phyloP scores from a whole-genome alignment of 1,284 basidiomycete genomes.

The Ganoderma resinaceum region DNA sequence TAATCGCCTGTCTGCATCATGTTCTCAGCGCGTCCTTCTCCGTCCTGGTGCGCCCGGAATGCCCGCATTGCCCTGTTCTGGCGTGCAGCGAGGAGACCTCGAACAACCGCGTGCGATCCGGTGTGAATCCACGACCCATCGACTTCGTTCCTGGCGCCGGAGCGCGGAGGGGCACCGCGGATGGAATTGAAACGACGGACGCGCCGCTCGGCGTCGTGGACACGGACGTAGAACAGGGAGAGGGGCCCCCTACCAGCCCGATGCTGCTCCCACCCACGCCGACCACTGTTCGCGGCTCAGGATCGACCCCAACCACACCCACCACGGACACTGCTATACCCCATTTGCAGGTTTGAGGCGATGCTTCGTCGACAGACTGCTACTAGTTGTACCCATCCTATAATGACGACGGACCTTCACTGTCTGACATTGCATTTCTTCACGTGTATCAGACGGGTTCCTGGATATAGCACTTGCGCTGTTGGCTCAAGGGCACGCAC shows the following conservation, averaged over 20 bases:
- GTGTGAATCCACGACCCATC: slow-evolving; percentile 66
- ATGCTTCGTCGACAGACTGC: slow-evolving; percentile 13
- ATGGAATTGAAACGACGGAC: slow-evolving; percentile 68
- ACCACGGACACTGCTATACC: slow-evolving; percentile 43
- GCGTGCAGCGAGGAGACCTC: slow-evolving; percentile 67
- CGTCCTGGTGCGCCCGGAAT: neutral
- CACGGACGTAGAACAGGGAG: slow-evolving; percentile 53
- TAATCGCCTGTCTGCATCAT: neutral
- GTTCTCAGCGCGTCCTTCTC: slow-evolving; percentile 3
- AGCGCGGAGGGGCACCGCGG: slow-evolving; percentile 65
- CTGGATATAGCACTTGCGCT: slow-evolving; percentile 7
- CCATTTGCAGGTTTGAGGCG: slow-evolving; percentile 46
- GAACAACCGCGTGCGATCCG: slow-evolving; percentile 78
- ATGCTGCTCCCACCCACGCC: slow-evolving; percentile 29
- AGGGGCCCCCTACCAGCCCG: slow-evolving; percentile 35
- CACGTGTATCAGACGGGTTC: slow-evolving; percentile 8
- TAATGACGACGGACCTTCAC: slow-evolving; percentile 18
- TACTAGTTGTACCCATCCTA: slow-evolving; percentile 21
- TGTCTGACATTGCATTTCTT: neutral
- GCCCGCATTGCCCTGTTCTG: neutral
- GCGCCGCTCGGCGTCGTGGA: slow-evolving; percentile 50
- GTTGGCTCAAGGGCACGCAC: slow-evolving; percentile 18
- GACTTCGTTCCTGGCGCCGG: slow-evolving; percentile 74
- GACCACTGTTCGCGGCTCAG: slow-evolving; percentile 16
- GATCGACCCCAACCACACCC: slow-evolving; percentile 11